Base-by-base conservation (phyloP, 352 stramenopile genomes). In the Elongisporangium undulatum region DNA sequence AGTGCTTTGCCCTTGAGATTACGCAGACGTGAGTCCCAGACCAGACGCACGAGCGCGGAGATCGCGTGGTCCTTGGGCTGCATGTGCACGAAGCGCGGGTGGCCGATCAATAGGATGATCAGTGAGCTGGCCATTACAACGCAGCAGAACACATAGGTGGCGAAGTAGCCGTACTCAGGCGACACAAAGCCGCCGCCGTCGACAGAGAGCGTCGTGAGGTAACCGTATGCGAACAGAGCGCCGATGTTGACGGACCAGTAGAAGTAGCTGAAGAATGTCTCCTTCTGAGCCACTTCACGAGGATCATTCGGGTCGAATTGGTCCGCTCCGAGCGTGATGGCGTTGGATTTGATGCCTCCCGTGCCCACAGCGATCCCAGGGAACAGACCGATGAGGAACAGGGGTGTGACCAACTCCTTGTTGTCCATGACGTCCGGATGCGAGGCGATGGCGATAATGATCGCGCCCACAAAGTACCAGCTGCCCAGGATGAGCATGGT, bases 221-320 rank as follows among this genome's bases (percentile, higher is more conserved):
- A 79, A 7, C 72, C 85, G 65, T 90, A 95, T 55, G 77, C 83
- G 60, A 93, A 78, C 19, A 64, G 53, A 3, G 85, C 71, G 22
- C 85, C 83, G 53, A 89, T 64, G 67, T 94, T 94, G 66, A 92
- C 81, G 58, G 65, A 74, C 62, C 77, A 90, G 72, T 95, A 95
- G 64, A 92, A 92, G 62, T 79, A 90, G 54, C 69, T 87, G 74
- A 92, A 94, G 72, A 81, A 94, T 19, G 70, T 82, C n/a, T 70
- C 64, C 64, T 87, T 82, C 39, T 82, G 63, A 16, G 70, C 64
- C 49, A 66, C 51, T 63, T 86, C 74, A 10, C 57, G 60, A 2
- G 61, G 64, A 41, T 78, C 68, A 21, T 66, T 58, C 16, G 76
- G 74, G 56, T 82, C 63, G 59, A 83, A 86, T 59, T 83, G 76